Evolutionary conservation across 345 rosid species (phyloP), one percentile per base, ranked within the genome.

Genomic region (Combretum micranthum): DNA sequence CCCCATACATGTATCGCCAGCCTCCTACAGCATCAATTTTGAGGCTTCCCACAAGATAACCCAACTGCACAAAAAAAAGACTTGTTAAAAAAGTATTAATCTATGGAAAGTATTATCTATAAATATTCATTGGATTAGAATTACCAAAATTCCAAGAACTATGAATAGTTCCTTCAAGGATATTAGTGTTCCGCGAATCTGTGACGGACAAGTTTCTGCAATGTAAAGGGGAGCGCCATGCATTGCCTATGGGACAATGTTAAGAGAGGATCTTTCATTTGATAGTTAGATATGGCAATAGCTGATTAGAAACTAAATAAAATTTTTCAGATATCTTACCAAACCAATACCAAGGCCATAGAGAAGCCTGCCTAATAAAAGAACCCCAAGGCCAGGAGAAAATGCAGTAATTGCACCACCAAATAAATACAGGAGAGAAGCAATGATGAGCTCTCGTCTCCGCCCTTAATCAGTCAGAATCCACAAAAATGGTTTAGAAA

Each of bases 221-320:
- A 92, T 88, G 70, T 88, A 92, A 22, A 88, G 89, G 47, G 98
- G 98, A 76, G 95, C 97, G 23, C 98, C 98, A 20, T 88, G 98
- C 98, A 92, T 92, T 50, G 97, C 96, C 98, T 92, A 78, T 65
- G 25, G 71, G 55, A 64, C 42, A 45, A 63, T 52, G 44, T 61
- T 44, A 14, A 46, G 50, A 50, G 25, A 50, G 25, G 53, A 50
- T 32, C 9, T 32, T 32, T 32, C 39, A 32, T 32, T 32, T 4
- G 9, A 32, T 4, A 32, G 5, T 32, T 32, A 32, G 9, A 32
- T 11, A 32, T 3, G 15, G 51, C 15, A 46, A 15, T 21, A 25
- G 42, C 3, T 47, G 42, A 64, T 39, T 47, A 51, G 47, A 37
- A 16, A 51, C 26, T 51, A 21, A 18, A 18, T 19, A 57, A 21